phyloP scores from a whole-genome alignment of 208 protist species.

The Leishmania aethiopica region DNA sequence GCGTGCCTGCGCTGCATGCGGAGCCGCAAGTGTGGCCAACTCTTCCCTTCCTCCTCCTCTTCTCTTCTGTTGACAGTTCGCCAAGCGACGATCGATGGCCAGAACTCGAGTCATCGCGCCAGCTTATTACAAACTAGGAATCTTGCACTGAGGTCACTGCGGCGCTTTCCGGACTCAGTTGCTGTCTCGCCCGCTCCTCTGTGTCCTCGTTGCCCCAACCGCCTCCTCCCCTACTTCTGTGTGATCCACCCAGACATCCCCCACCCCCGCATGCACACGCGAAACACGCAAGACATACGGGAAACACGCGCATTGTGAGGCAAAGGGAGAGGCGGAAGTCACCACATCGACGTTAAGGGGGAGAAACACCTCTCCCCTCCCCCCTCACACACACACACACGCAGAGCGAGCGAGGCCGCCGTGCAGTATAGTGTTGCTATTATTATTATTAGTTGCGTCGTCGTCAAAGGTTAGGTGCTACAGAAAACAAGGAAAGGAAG shows the following conservation, averaged over 20 bases:
- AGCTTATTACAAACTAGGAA: neutral
- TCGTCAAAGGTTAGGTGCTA: neutral
- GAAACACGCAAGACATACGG: neutral
- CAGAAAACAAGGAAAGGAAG: neutral
- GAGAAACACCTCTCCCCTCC: too few relatives aligned
- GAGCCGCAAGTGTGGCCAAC: neutral
- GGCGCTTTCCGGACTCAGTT: neutral
- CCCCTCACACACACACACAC: too few relatives aligned
- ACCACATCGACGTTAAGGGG: too few relatives aligned
- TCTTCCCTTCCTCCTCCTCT: neutral
- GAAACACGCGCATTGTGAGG: too few relatives aligned
- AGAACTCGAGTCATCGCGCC: neutral
- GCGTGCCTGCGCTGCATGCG: neutral
- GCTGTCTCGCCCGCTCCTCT: neutral
- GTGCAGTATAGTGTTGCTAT: neutral
- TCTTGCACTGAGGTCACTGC: neutral
- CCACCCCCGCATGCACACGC: neutral
- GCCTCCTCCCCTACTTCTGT: neutral
- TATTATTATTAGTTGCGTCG: neutral
- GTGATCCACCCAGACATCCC: neutral
- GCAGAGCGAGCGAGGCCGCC: too few relatives aligned
- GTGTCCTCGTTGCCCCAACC: neutral
- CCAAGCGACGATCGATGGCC: neutral
- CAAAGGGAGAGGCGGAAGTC: too few relatives aligned
- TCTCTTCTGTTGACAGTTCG: neutral